Evolutionary conservation across 306 rosid species (phyloP).

Genomic region (Begonia peltatifolia): DNA sequence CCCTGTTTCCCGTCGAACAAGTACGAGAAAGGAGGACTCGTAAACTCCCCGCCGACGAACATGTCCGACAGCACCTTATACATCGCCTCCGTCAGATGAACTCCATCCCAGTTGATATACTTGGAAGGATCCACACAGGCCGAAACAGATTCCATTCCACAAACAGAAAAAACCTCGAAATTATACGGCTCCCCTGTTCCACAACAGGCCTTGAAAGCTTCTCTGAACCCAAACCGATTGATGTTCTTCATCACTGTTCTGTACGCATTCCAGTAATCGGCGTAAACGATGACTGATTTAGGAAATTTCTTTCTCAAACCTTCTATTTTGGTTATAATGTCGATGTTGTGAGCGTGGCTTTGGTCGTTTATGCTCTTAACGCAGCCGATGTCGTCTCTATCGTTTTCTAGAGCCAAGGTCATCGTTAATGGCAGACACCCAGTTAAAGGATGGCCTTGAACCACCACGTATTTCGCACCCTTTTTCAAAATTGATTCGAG

Average conservation of each 20-base stretch:
- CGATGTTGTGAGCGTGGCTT: slow-evolving; percentile 41
- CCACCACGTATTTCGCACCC: slow-evolving; percentile 80
- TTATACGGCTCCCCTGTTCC: slow-evolving; percentile 59
- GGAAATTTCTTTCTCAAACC: slow-evolving; percentile 49
- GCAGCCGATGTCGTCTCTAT: slow-evolving; percentile 71
- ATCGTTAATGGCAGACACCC: slow-evolving; percentile 71
- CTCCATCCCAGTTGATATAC: slow-evolving; percentile 92
- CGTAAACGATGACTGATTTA: slow-evolving; percentile 42
- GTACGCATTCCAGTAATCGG: slow-evolving; percentile 73
- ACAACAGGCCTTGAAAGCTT: slow-evolving; percentile 57
- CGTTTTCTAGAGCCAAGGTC: slow-evolving; percentile 37
- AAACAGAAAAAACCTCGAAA: slow-evolving; percentile 30
- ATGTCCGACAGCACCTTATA: slow-evolving; percentile 51
- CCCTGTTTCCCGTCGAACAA: slow-evolving; percentile 40
- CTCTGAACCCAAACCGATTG: slow-evolving; percentile 39
- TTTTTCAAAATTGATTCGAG: slow-evolving; percentile 62
- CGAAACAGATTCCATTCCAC: slow-evolving; percentile 46
- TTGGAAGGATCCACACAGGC: slow-evolving; percentile 45
- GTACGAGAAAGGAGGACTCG: slow-evolving; percentile 50
- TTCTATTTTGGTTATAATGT: slow-evolving; percentile 31
- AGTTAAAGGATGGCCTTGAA: slow-evolving; percentile 57
- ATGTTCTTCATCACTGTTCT: slow-evolving; percentile 42
- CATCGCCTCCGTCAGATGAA: slow-evolving; percentile 95
- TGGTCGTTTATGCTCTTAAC: slow-evolving; percentile 50
- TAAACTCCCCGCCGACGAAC: slow-evolving; percentile 57